These are phyloP conservation scores for Hibiscus syriacus DNA, from an alignment of 345 rosid genomes.

Conservation along the genomic window DNA sequence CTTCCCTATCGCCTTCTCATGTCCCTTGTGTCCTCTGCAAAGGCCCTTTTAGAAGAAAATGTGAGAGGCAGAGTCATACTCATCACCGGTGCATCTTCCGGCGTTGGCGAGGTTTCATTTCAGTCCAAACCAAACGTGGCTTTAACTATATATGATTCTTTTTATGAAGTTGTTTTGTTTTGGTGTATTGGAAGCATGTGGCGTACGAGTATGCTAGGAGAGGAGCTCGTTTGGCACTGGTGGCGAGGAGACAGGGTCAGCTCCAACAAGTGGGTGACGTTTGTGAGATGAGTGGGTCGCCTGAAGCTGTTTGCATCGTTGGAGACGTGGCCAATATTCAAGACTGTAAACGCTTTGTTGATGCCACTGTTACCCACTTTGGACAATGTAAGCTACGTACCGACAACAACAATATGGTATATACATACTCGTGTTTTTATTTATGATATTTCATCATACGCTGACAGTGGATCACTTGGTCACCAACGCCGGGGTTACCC, in stretches of 20 bases:
- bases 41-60: conserved; percentile 28
- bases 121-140: not conserved
- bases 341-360: conserved; percentile 39
- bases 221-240: conserved; percentile 54
- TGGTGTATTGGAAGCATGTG: conserved; percentile 24
- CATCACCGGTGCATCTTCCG: conserved; percentile 64
- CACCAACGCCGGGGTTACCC: conserved; percentile 47
- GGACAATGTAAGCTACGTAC: conserved; percentile 36
- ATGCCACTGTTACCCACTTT: conserved; percentile 33
- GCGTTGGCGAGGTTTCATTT: conserved; percentile 49
- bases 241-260: conserved; percentile 34
- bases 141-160: not conserved
- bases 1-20: conserved; percentile 36
- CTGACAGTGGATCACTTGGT: conserved; percentile 65
- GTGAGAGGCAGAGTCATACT: conserved; percentile 58
- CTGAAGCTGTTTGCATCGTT: conserved; percentile 27
- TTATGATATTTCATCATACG: not conserved
- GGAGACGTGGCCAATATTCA: conserved; percentile 53
- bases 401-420: too few species aligned
- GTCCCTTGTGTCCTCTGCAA: conserved; percentile 14
- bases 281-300: conserved; percentile 39
- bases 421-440: not conserved
- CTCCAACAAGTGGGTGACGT: conserved; percentile 36
- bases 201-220: conserved; percentile 55
- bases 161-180: not conserved